A percentile compares a stretch with the other conserved stretches of the same genome.
phyloP scores from a whole-genome alignment of 192 early-diverging fungal species.

The Linderina pennispora region DNA sequence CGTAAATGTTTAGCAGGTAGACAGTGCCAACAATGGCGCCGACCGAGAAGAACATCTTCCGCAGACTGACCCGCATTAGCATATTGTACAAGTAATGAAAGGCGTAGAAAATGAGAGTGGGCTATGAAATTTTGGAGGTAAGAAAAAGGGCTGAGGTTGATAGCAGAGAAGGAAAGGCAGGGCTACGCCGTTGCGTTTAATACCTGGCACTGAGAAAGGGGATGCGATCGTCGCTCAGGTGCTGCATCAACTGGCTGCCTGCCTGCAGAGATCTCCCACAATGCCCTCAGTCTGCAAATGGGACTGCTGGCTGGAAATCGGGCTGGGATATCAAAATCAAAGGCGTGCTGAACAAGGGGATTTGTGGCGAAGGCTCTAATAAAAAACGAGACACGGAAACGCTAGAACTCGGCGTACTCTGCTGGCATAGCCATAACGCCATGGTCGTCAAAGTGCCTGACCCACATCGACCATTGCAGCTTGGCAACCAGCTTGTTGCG shows the following conservation, averaged over 20 bases:
- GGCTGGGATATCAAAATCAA: no score
- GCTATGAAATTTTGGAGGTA: not conserved
- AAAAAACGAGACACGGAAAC: no score
- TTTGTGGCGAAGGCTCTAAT: no score
- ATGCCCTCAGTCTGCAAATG: no score
- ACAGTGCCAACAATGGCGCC: constrained; percentile 4
- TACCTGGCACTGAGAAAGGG: no score
- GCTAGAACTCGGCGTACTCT: not conserved
- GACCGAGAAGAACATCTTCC: constrained; percentile 18
- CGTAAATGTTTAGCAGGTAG: constrained; percentile 21
- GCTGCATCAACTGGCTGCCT: no score
- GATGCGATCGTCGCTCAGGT: no score
- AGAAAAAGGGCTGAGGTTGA: not conserved
- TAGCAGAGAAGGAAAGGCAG: not conserved
- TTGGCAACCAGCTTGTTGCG: constrained; percentile 55
- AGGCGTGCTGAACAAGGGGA: no score
- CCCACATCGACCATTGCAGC: constrained; percentile 68
- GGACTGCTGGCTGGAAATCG: no score
- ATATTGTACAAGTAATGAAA: constrained; percentile 6
- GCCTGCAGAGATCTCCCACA: no score
- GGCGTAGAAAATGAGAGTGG: not conserved
- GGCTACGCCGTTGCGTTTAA: no score
- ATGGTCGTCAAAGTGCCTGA: constrained; percentile 39
- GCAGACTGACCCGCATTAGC: constrained; percentile 5
- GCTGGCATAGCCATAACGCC: no score